Evolutionary conservation across 306 rosid species (phyloP), one percentile per base, ranked within the genome.

Genomic region (Vigna unguiculata): DNA sequence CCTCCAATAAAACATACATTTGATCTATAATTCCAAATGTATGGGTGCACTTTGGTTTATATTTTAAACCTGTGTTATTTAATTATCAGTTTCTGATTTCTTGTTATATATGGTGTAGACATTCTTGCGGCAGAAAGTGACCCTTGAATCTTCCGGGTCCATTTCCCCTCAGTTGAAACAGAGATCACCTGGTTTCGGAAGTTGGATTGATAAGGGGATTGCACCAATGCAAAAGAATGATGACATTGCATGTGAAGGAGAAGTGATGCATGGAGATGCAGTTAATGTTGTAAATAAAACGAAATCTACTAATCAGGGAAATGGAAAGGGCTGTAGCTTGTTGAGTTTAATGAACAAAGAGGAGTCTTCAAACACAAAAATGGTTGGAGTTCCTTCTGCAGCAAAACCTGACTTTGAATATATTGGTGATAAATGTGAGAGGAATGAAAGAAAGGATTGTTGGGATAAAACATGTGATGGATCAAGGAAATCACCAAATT

Each of bases 111-210:
- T 51, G 47, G 55, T 21, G 61, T 72, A 94, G 99, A 92, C 99
- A 36, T 96, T 96, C 89, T 46, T 96, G 93, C 96, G 99, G 80
- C 98, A 96, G 88, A 92, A 91, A 88, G 86, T 85, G 32, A 92
- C 89, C 74, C 82, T 96, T 55, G 97, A 82, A 62, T 85, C 90
- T 8, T 84, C 96, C 24, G 72, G 78, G 80, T 54, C 87, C 52
- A 61, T 79, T 66, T 79, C 84, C 69, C 71, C 82, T 49, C 82
- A 61, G 34, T 63, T 62, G 71, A 92, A 87, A 79, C 87, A 74
- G 57, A 82, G 85, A 66, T 71, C 85, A 63, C 53, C 73, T 0
- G 85, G 81, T 82, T 15, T 32, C 24, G 79, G 82, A 57, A 22
- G 69, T 43, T 79, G 78, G 72, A 77, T 57, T 48, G 41, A 78